Base-by-base conservation (phyloP, 148 eudicot genomes). In the Diospyros kaki region DNA sequence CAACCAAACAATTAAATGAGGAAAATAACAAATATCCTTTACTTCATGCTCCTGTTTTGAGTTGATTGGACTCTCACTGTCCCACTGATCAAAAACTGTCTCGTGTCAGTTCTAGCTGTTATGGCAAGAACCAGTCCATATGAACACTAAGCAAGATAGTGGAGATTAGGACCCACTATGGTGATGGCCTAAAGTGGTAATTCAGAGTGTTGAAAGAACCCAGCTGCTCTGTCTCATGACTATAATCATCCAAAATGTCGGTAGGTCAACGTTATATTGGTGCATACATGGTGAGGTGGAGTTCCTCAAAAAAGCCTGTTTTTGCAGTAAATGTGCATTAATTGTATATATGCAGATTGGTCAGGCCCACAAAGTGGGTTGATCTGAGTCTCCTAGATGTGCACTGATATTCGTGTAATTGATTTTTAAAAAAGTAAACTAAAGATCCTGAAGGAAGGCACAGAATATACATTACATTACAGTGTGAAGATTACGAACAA, bases 1-100 rank as follows among this genome's bases (percentile, higher is more conserved):
- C 73, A 71, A 71, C 61, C 73, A 71, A 55, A 13, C 61, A 68
- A 63, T 74, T 74, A 64, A 74, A 64, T 64, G 70, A 64, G 18
- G 77, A 74, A 74, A 41, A 64, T 52, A 70, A 74, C 77, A 53
- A 64, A 28, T 40, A 74, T 51, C 60, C 70, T 52, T 74, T 74
- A 46, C 10, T 52, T 10, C 51, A 43, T 51, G 28, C 28, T 59
- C 39, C 69, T 74, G 52, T 64, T 55, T 71, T 53, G 50, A 53
- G 69, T 56, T 55, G 51, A 71, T 56, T 14, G 14, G 63, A 71
- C 64, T 13, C 9, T 40, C 51, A 28, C 28, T 28, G 58, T 15
- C 77, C 17, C 38, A 18, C 41, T 60, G 28, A 28, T 28, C 28
- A 28, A 9, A 52, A 42, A 54, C 44, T 14, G 60, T 2, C 71